Base-by-base conservation (phyloP, 2,329 filamentous ascomycete genomes). In the Colletotrichum horii region DNA sequence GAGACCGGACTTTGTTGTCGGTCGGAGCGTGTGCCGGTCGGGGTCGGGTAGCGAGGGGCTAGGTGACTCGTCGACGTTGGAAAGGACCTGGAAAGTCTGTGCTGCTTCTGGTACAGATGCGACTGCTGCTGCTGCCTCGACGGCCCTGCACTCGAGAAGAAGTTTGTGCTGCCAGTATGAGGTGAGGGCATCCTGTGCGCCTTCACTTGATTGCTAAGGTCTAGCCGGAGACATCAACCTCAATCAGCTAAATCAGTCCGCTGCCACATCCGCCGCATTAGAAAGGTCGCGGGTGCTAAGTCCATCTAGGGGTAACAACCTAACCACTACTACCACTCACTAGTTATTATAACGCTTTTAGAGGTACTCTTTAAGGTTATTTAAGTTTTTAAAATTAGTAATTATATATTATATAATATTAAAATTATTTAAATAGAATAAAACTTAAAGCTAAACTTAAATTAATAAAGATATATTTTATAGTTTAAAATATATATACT, bases 1-100 rank as follows among this genome's bases (percentile, higher is more conserved):
- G 71, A 71, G 67, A 74, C 71, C 68, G 71, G 71, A 71, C 67
- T 36, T 48, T 66, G 71, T 52, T 55, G 48, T 71, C 71, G 71
- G 71, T 71, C 67, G 67, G 60, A 66, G 60, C 60, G 34, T 61
- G 34, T 71, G 60, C 48, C 60, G 28, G 34, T 71, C 36, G 34
- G 68, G 34, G 30, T 62, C 32, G 58, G 58, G 58, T 62, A 66
- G 28, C 60, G 71, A 66, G 71, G 70, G 55, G 70, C 22, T 26
- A 75, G 26, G 32, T 73, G 58, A 30, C 48, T 73, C n/a, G 62
- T 62, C 9, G 55, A 73, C 52, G 73, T 52, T 52, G 69, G 64
- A 30, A 73, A 68, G 7, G 73, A 68, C 36, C 61, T 55, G 38
- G 73, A 75, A 9, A 75, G 69, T 71, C 73, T 66, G 70, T 75